Percentiles rank a stretch among this genome's conserved stretches.
phyloP scores from a whole-genome alignment of 208 protist species.

The Phytomonas sp. region DNA sequence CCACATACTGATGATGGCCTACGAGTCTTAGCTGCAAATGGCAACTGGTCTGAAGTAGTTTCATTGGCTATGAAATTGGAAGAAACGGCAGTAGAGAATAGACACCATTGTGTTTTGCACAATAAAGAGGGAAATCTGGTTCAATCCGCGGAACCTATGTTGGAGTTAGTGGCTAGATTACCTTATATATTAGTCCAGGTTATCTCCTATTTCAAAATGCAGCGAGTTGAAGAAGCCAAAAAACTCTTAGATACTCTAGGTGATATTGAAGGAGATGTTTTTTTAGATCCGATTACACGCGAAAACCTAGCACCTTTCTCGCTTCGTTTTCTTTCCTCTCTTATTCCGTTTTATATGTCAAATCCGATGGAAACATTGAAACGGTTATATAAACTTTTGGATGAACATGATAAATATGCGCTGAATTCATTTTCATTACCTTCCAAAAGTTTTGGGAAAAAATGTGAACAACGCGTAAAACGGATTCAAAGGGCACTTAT shows the following conservation, averaged over 20 bases:
- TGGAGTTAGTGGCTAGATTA: conserved; percentile 19
- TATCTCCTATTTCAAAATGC: conserved; percentile 64
- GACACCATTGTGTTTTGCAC: background rate
- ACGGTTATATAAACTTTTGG: conserved; percentile 43
- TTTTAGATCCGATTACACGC: conserved; percentile 31
- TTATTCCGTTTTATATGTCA: conserved; percentile 60
- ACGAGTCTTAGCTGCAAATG: conserved; percentile 40
- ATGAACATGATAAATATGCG: conserved; percentile 30
- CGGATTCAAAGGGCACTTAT: background rate
- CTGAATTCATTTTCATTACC: conserved; percentile 9
- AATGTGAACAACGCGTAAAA: conserved; percentile 2
- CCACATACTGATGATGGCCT: conserved; percentile 54
- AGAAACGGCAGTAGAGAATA: conserved; percentile 22
- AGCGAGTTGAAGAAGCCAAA: conserved; percentile 35
- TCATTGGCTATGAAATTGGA: conserved; percentile 46
- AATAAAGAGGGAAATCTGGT: background rate
- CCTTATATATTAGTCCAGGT: conserved; percentile 73
- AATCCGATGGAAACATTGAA: conserved; percentile 43
- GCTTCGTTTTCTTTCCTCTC: conserved; percentile 49
- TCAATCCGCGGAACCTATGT: conserved; percentile 7
- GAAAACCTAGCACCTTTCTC: conserved; percentile 79
- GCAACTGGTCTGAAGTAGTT: conserved; percentile 62
- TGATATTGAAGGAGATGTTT: conserved; percentile 44
- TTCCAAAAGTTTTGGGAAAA: background rate
- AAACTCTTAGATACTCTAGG: conserved; percentile 55